A percentile compares a stretch with the other conserved stretches of the same genome.
These are phyloP conservation scores for Funneliformis caledonium DNA, from an alignment of 371 early-diverging fungal species.

Conservation along the genomic window DNA sequence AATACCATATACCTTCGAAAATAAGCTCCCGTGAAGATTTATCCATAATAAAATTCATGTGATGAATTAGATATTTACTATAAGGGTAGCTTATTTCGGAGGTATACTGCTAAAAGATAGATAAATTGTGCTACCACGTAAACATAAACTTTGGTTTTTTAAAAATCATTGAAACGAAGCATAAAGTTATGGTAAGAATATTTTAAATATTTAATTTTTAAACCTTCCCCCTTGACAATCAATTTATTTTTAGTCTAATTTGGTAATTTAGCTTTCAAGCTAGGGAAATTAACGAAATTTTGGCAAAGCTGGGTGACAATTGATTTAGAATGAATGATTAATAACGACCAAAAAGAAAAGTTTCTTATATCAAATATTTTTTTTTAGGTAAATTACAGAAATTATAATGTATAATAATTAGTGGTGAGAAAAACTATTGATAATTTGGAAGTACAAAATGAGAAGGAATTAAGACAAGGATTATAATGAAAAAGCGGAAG, in stretches of 20 bases:
- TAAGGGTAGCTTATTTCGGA: too few relatives aligned
- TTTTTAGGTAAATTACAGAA: not conserved
- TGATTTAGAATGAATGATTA: slow-evolving; percentile 75
- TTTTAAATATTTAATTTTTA: not conserved
- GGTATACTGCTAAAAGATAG: too few relatives aligned
- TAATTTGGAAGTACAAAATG: slow-evolving; percentile 14
- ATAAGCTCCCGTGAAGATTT: too few relatives aligned
- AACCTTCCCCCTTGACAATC: not conserved
- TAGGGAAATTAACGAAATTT: slow-evolving; percentile 88
- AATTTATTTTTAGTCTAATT: slow-evolving; percentile 66
- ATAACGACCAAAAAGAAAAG: not conserved
- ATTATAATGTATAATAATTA: not conserved
- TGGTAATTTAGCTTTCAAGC: slow-evolving; percentile 87
- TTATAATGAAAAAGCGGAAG: slow-evolving; percentile 46
- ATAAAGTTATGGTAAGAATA: slow-evolving; percentile 58
- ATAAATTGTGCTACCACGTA: too few relatives aligned
- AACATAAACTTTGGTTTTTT: too few relatives aligned
- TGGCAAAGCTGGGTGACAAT: slow-evolving; percentile 86
- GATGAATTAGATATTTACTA: too few relatives aligned
- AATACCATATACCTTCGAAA: too few relatives aligned
- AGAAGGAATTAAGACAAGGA: slow-evolving; percentile 57
- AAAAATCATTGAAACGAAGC: slow-evolving; percentile 54
- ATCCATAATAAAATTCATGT: too few relatives aligned
- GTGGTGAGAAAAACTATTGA: slow-evolving; percentile 28
- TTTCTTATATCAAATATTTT: not conserved